Evolutionary conservation across 1,284 basidiomycete genomes (phyloP), one percentile per base, ranked within the genome.

Genomic region (Golubevia pallescens): DNA sequence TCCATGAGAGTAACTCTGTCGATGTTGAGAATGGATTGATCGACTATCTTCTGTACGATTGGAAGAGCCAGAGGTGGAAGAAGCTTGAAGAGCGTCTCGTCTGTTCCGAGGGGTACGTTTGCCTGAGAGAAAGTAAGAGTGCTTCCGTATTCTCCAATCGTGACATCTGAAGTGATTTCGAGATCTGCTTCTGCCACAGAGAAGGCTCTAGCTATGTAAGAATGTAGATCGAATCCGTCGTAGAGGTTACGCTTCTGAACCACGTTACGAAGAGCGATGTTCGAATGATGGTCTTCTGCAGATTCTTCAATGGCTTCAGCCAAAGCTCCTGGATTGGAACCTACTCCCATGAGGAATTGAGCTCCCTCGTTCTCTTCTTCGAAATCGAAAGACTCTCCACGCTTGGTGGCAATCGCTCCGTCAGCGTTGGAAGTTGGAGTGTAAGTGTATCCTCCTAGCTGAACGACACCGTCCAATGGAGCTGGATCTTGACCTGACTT

Each of bases 31-130:
- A 87, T 84, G 7, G 91, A 88, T 23, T 88, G 89, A 24, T 88
- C 87, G 53, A 93, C 91, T 68, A 93, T 89, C 73, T 89, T 90
- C 84, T 93, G 91, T n/a, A 93, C 92, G 67, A 93, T 92, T 2
- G 92, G 92, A 66, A 89, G 88, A 1, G 92, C 92, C 60, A 93
- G 88, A 57, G 92, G 84, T 6, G 92, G 92, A 6, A 93, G 87
- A 58, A 93, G 89, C 59, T 90, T 81, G 77, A 92, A 87, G 63
- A 92, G 86, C 62, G 87, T 90, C 13, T 88, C 81, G 77, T 92
- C 92, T 1, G 91, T 92, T 38, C 85, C 79, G 23, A 90, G 90
- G 1, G 90, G 88, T 23, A 93, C 88, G 59, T 86, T 63, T 52
- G 65, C 62, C 78, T 93, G 92, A 4, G 88, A 88, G 78, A 92